Base-by-base conservation (phyloP, 2,329 filamentous ascomycete genomes). In the Chalaropsis ovoidea region DNA sequence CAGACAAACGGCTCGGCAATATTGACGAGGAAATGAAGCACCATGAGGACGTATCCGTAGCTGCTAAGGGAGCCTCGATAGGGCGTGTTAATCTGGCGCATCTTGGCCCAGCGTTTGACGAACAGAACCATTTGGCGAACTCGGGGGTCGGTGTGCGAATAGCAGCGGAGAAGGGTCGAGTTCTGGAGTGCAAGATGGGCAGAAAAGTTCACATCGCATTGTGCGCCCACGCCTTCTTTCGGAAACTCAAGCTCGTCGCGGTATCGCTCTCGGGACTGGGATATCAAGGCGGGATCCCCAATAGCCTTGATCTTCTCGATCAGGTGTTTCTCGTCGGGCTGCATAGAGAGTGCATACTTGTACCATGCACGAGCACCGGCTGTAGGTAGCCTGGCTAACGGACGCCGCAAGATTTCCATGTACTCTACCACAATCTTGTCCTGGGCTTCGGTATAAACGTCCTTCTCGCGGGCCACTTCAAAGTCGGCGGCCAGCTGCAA, bases 1-100 rank as follows among this genome's bases (percentile, higher is more conserved):
- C 90, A 85, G 19, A 96, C 88, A 64, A 90, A 90, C 0, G 92
- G 91, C 61, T 84, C 79, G 0, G 83, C 88, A 63, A 96, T 75
- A 70, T 96, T 95, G 71, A 94, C 85, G 35, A 96, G 82, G 72
- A 93, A 96, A 75, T 96, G 92, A 17, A 96, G 78, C 3, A 95
- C 86, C 91, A 96, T 95, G 47, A 96, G 77, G 4, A 94, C 90
- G 74, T 93, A 96, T 62, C 92, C 91, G 71, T 96, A 96, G 69
- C 89, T 93, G 63, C 88, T 92, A 19, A 96, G 78, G 0, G 90
- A 95, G 52, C 92, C 91, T 45, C 86, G 86, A 72, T 95, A 95
- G 1, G 89, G 86, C 52, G 86, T 89, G 75, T 96, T 96, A 76
- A 96, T 92, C 69, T 86, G 88, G 60, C 92, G 85, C 35, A 81